These are phyloP conservation scores for Hypoxylon perforatum DNA, from an alignment of 495 filamentous ascomycete species.

Conservation along the genomic window DNA sequence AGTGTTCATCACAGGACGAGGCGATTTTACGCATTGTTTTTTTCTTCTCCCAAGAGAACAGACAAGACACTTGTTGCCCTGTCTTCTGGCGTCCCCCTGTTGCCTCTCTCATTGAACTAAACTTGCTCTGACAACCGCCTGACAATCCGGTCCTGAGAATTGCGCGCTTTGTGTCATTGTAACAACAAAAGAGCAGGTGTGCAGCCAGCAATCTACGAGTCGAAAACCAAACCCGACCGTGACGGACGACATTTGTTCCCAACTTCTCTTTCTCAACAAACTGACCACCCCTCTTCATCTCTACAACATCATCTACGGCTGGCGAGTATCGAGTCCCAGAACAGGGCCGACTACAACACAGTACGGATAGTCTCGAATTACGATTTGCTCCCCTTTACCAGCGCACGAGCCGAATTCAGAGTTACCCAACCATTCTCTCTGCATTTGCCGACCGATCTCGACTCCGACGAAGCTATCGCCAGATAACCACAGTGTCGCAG, in stretches of 20 bases:
- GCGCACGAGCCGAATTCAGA: constrained; percentile 24
- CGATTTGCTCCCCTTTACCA: constrained; percentile 15
- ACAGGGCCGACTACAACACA: constrained; percentile 32
- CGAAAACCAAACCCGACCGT: constrained; percentile 29
- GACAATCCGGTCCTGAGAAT: constrained; percentile 26
- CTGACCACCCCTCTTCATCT: constrained; percentile 17
- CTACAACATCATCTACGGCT: constrained; percentile 22
- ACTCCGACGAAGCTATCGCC: constrained; percentile 31
- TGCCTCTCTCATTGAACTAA: constrained; percentile 15
- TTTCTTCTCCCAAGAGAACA: constrained; percentile 26
- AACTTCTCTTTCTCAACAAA: constrained; percentile 23
- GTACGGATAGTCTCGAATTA: constrained; percentile 31
- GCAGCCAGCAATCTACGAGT: constrained; percentile 30
- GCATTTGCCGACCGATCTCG: constrained; percentile 24
- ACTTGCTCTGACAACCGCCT: constrained; percentile 22
- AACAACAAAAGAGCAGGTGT: constrained; percentile 26
- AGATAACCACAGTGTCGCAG: constrained; percentile 28
- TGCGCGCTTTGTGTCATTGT: constrained; percentile 42
- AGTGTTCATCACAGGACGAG: constrained; percentile 15
- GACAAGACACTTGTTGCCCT: constrained; percentile 14
- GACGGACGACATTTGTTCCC: constrained; percentile 34
- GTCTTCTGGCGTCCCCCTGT: not conserved
- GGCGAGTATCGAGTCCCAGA: constrained; percentile 39
- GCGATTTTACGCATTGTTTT: constrained; percentile 38
- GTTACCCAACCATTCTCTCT: constrained; percentile 12